These are phyloP conservation scores for Phytophthora fragariaefolia DNA, from an alignment of 352 stramenopile species.

Conservation along the genomic window DNA sequence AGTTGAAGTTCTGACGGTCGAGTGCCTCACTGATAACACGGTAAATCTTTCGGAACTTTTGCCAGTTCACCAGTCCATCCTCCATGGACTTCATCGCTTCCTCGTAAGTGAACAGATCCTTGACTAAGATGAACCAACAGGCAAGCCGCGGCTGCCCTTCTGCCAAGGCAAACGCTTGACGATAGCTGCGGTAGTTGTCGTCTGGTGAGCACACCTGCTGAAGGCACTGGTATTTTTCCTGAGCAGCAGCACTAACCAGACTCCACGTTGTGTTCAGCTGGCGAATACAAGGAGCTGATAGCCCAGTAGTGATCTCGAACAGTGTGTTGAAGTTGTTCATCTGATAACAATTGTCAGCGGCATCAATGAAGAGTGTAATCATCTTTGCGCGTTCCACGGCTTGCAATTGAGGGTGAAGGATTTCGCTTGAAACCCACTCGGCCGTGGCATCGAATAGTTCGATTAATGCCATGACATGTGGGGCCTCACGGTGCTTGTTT, in stretches of 20 bases:
- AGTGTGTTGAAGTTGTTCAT: conserved; percentile 93
- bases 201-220: conserved; percentile 84
- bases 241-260: conserved; percentile 60
- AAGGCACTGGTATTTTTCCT: conserved; percentile 85
- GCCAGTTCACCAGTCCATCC: conserved; percentile 86
- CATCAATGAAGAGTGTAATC: conserved; percentile 87
- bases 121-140: conserved; percentile 89
- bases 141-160: conserved; percentile 81
- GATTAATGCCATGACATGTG: conserved; percentile 84
- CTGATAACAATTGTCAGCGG: conserved; percentile 80
- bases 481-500: conserved; percentile 81
- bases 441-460: conserved; percentile 87
- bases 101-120: conserved; percentile 89
- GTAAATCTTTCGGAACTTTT: conserved; percentile 88
- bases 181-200: conserved; percentile 89
- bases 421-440: conserved; percentile 90
- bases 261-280: conserved; percentile 88
- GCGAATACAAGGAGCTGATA: conserved; percentile 82
- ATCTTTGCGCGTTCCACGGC: conserved; percentile 82
- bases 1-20: conserved; percentile 81
- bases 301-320: conserved; percentile 81
- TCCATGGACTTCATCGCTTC: conserved; percentile 87
- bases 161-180: conserved; percentile 77
- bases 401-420: conserved; percentile 85
- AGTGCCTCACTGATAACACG: conserved; percentile 81